Conservation (phyloP, 208 protist species). For the Leishmania aethiopica region DNA sequence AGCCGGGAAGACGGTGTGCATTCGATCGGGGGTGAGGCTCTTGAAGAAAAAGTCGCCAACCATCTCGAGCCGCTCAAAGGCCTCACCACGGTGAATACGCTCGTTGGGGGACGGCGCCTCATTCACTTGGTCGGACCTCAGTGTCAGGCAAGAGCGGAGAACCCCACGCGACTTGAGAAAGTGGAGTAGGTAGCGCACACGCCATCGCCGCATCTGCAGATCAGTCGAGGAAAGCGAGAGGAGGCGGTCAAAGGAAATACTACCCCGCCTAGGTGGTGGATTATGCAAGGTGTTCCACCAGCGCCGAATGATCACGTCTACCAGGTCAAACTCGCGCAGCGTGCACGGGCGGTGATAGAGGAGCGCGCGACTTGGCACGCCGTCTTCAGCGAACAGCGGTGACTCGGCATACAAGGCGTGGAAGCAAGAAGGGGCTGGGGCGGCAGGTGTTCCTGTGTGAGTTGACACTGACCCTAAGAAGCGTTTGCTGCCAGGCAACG, state of each 20-base stretch:
- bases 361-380: slow-evolving; percentile 11
- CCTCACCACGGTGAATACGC: slow-evolving; percentile 20
- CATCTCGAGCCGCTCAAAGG: slow-evolving; percentile 85
- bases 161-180: slow-evolving; percentile 33
- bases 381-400: slow-evolving; percentile 21
- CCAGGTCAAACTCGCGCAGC: slow-evolving; percentile 29
- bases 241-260: slow-evolving; percentile 32
- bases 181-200: slow-evolving; percentile 43
- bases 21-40: slow-evolving; percentile 55
- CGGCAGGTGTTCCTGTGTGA: background rate
- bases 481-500: background rate
- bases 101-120: background rate
- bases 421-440: slow-evolving; percentile 3
- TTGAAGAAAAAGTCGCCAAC: slow-evolving; percentile 86
- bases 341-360: slow-evolving; percentile 12
- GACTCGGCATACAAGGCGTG: slow-evolving; percentile 8
- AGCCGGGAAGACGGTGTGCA: slow-evolving; percentile 61
- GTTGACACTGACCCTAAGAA: background rate
- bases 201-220: slow-evolving; percentile 23
- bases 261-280: background rate
- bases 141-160: slow-evolving; percentile 17
- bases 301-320: slow-evolving; percentile 34
- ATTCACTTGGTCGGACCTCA: background rate
- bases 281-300: slow-evolving; percentile 59
- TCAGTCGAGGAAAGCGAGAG: slow-evolving; percentile 23